Evolutionary conservation across 139 green algal genomes (phyloP), one percentile per base, ranked within the genome.

Genomic region (Coelastrella sp.): DNA sequence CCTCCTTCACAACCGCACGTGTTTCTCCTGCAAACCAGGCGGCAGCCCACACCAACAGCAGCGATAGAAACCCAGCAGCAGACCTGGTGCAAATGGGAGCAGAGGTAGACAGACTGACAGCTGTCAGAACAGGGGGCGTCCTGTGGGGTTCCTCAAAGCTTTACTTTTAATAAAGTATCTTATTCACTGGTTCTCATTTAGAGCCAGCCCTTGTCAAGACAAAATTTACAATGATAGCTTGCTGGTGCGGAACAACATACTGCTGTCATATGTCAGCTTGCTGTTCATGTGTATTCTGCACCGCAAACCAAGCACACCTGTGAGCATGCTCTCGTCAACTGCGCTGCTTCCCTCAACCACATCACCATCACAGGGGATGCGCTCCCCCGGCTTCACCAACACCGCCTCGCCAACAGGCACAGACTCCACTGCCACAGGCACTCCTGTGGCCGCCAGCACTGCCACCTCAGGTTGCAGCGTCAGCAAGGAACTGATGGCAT

Each of bases 291-390:
- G 3, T 5, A 3, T 49, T 3, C 7, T 68, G 58, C 81, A 86
- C 17, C 20, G 7, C n/a, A 12, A 35, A 8, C 60, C 20, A 57
- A 20, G 25, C 93, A 96, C 94, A 65, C 96, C 96, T 4, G 96
- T 98, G 10, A 98, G 94, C 75, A 95, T 94, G 84, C 83, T 93
- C 84, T 98, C 94, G 61, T 98, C 96, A 60, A 97, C 80, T 6
- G 85, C 57, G 66, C 83, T 93, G 4, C 74, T 73, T 7, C 96
- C 96, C 9, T n/a, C 19, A 58, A 94, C 74, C 72, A 98, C 95
- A 7, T 78, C 19, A 7, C 95, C 96, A 87, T 98, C 96, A 58
- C 97, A 63, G 12, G 96, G 94, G 9, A 97, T 79, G 57, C 92
- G 92, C 20, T 95, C 93, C 6, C 95, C 96, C 1, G 96, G 94